Percentiles rank a stretch among this genome's conserved stretches.
These are phyloP conservation scores for Vachellia pachyceras DNA, from an alignment of 306 rosid genomes.

Conservation along the genomic window DNA sequence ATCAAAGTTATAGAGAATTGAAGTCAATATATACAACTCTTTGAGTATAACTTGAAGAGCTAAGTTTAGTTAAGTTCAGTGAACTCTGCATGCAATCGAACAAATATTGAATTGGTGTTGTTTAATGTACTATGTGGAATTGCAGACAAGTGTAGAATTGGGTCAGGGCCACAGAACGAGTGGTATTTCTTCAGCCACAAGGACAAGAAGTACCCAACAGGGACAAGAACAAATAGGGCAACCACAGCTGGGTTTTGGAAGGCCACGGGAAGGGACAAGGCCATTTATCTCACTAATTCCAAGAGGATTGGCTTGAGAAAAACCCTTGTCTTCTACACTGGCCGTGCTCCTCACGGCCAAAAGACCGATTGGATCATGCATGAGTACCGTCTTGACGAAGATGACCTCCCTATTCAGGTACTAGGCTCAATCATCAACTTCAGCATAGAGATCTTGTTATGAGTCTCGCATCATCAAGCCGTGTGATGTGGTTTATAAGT, in stretches of 20 bases:
- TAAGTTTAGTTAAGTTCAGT: background rate
- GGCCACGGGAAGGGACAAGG: slow-evolving; percentile 97
- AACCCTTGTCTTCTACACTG: slow-evolving; percentile 94
- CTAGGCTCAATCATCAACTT: no score
- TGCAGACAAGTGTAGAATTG: slow-evolving; percentile 88
- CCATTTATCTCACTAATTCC: slow-evolving; percentile 70
- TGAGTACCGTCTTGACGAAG: slow-evolving; percentile 92
- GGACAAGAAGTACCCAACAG: slow-evolving; percentile 97
- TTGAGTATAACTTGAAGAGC: no score
- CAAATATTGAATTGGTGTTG: background rate
- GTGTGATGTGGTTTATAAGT: no score
- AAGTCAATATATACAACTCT: no score
- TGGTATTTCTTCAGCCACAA: slow-evolving; percentile 99
- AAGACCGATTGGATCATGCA: slow-evolving; percentile 99
- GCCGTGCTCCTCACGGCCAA: slow-evolving; percentile 98
- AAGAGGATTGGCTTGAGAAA: slow-evolving; percentile 96
- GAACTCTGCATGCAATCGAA: background rate
- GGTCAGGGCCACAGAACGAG: slow-evolving; percentile 93
- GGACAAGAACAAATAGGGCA: slow-evolving; percentile 92
- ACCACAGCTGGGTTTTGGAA: slow-evolving; percentile 99
- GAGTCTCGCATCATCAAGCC: no score
- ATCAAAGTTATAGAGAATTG: no score
- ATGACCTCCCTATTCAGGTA: slow-evolving; percentile 69
- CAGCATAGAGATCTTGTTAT: no score
- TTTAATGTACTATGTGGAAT: background rate